Evolutionary conservation across 176 grass and related monocot genomes (phyloP).

Genomic region (Triticum dicoccoides): DNA sequence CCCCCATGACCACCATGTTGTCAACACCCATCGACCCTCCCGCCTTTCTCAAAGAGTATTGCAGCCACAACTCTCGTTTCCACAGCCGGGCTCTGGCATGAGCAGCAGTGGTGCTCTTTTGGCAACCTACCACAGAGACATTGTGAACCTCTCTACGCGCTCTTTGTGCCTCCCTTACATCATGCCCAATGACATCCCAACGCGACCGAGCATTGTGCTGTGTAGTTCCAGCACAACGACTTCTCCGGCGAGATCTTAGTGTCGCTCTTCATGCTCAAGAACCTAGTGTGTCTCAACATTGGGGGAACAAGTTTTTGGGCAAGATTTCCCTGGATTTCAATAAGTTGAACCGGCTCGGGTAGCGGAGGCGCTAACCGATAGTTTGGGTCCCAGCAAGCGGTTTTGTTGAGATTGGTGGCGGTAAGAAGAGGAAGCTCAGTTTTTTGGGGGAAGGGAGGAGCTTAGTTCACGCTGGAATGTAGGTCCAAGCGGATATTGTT

Average conservation of each 20-base stretch:
- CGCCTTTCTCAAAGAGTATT: too few species aligned
- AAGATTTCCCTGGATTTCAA: constrained; percentile 60
- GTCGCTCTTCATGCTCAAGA: constrained; percentile 54
- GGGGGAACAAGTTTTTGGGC: constrained; percentile 68
- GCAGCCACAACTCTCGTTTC: too few species aligned
- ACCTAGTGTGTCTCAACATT: constrained; percentile 78
- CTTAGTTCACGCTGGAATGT: too few species aligned
- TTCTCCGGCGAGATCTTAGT: constrained; percentile 60
- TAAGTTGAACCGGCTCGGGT: constrained; percentile 63
- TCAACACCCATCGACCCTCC: too few species aligned
- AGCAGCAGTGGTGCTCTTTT: too few species aligned
- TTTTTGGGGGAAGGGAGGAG: too few species aligned
- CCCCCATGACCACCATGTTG: too few species aligned
- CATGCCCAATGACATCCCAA: constrained; percentile 57
- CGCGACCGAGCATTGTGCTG: constrained; percentile 61
- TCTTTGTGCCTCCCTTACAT: too few species aligned
- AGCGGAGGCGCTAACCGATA: constrained; percentile 34
- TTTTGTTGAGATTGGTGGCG: background rate
- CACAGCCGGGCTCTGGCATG: too few species aligned
- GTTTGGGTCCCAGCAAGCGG: constrained; percentile 19
- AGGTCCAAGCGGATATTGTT: too few species aligned
- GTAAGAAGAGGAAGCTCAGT: constrained; percentile 39
- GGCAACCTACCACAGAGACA: too few species aligned
- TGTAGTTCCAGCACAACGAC: constrained; percentile 75
- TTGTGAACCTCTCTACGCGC: too few species aligned